Evolutionary conservation across 495 filamentous ascomycete genomes (phyloP), one percentile per base, ranked within the genome.

Genomic region (Aspergillus sparsus): DNA sequence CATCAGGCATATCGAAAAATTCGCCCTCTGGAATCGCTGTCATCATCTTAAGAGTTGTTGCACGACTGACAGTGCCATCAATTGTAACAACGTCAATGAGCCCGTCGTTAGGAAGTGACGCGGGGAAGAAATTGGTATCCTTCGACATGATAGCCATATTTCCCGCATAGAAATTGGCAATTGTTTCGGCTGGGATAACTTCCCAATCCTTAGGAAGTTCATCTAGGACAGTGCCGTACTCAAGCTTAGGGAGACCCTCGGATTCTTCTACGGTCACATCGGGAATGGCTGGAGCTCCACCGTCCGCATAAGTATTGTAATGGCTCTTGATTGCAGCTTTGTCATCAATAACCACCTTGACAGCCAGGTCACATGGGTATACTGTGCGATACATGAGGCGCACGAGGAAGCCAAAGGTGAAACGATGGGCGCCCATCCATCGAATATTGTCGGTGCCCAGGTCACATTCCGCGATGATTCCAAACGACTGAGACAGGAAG

Each of bases 71-170:
- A 49, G 87, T 86, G 36, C 91, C 93, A 55, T 89, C 82, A 55
- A 95, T 86, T 49, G 84, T 89, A 55, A 97, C 78, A 31, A 98
- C 77, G 68, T 98, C 94, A 72, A 96, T 83, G 53, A 87, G 77
- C 8, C 93, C 94, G 67, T 98, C 94, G 55, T 86, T 85, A 7
- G 92, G 90, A 11, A 94, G 81, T 0, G 94, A 82, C 2, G 90
- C 88, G 0, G 91, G 82, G 81, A 98, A 98, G 79, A 97, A 95
- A 64, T 90, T 91, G 36, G 86, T 83, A 56, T 90, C 88, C 21
- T 92, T 83, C 3, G 91, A 86, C 90, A 98, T 91, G 73, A 87
- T 91, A 6, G 90, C 85, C 92, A 97, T 94, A 67, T 97, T 98
- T 53, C 94, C 94, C 8, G 87, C 88, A 71, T 94, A 97, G 76